Conservation (phyloP, 2,329 filamentous ascomycete species). For the Curvularia eragrostidis region DNA sequence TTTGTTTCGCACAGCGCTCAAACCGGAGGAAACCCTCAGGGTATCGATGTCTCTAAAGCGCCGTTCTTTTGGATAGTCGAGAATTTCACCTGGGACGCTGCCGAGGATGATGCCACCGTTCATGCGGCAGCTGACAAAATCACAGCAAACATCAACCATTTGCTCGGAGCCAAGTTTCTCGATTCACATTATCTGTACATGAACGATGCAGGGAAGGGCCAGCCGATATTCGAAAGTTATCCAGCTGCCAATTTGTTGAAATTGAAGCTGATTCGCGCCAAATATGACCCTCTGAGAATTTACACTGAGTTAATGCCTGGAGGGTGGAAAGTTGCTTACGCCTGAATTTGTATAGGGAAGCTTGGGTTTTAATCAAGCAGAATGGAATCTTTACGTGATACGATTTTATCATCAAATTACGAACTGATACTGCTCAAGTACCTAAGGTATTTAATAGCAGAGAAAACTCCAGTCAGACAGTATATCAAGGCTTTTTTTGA, state of each 20-base stretch:
- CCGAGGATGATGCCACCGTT: constrained; percentile 17
- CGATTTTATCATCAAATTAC: no score
- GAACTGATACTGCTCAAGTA: no score
- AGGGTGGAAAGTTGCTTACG: constrained; percentile 30
- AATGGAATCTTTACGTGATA: no score
- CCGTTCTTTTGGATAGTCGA: constrained; percentile 30
- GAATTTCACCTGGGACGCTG: constrained; percentile 20
- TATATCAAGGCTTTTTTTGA: no score
- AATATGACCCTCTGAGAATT: constrained; percentile 40
- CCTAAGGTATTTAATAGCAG: no score
- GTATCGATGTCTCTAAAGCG: constrained; percentile 19
- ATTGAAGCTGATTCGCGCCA: constrained; percentile 37
- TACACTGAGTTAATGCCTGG: constrained; percentile 35
- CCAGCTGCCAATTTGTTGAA: constrained; percentile 37
- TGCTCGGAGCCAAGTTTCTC: constrained; percentile 6
- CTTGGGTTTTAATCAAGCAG: no score
- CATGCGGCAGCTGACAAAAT: constrained; percentile 16
- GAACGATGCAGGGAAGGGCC: constrained; percentile 38
- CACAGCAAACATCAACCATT: constrained; percentile 15
- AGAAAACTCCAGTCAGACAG: no score
- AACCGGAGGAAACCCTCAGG: constrained; percentile 31
- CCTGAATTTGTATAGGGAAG: constrained; percentile 1
- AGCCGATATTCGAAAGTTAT: constrained; percentile 38
- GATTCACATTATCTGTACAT: constrained; percentile 25
- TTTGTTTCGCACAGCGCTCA: constrained; percentile 22